Evolutionary conservation across 108 stramenopile species (phyloP).

Genomic region (Skeletonema menzelii): DNA sequence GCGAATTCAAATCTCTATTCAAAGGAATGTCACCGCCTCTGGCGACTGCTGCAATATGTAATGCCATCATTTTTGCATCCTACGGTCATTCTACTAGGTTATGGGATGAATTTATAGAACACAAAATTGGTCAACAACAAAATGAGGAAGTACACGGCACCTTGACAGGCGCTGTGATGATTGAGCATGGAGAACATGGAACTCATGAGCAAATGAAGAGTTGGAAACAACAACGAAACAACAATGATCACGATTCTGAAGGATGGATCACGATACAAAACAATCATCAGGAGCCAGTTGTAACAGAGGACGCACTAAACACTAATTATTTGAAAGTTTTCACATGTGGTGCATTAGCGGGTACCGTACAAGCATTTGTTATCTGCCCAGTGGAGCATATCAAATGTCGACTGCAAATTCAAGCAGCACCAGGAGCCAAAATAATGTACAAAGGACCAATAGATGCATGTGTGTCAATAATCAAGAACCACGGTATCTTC

Average conservation of each 20-base stretch:
- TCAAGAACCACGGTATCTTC: conserved; percentile 55
- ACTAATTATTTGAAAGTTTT: conserved; percentile 60
- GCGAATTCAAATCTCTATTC: conserved; percentile 75
- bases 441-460: conserved; percentile 57
- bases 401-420: conserved; percentile 91
- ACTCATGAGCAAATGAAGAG: conserved; percentile 28
- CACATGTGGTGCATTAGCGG: conserved; percentile 85
- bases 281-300: background rate
- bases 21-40: conserved; percentile 87
- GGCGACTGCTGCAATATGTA: conserved; percentile 77
- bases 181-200: conserved; percentile 39
- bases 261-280: background rate
- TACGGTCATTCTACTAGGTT: conserved; percentile 76
- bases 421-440: conserved; percentile 22
- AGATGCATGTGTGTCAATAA: conserved; percentile 52
- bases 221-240: conserved; percentile 5
- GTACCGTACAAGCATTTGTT: conserved; percentile 80
- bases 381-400: conserved; percentile 91
- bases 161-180: conserved; percentile 11
- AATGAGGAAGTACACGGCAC: conserved; percentile 23
- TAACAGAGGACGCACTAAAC: background rate
- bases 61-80: conserved; percentile 87
- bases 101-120: conserved; percentile 57
- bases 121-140: conserved; percentile 11
- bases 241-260: background rate